phyloP scores from a whole-genome alignment of 2,329 filamentous ascomycete species.

The Xylaria arbuscula region DNA sequence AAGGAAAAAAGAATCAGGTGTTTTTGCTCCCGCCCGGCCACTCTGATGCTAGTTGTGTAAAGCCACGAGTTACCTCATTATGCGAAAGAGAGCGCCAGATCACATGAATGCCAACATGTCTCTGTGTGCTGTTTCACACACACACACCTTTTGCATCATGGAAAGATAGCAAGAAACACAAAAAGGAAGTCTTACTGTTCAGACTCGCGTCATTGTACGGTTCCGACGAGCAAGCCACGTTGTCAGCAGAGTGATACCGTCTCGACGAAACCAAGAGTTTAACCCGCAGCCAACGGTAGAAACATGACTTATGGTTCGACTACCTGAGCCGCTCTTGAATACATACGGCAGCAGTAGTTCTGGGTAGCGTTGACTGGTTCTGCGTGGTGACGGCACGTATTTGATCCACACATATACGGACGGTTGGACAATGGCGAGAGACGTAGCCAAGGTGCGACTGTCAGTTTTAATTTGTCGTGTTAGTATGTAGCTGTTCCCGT shows the following conservation, averaged over 20 bases:
- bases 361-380: constrained; percentile 35
- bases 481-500: neutral
- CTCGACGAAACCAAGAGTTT: constrained; percentile 38
- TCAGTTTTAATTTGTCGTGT: constrained; percentile 22
- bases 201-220: constrained; percentile 31
- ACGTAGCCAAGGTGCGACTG: constrained; percentile 28
- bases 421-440: constrained; percentile 39
- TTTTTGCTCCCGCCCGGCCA: constrained; percentile 2
- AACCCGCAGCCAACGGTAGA: constrained; percentile 48
- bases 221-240: constrained; percentile 50
- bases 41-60: constrained; percentile 24
- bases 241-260: constrained; percentile 44
- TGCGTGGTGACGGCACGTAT: constrained; percentile 40
- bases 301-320: constrained; percentile 45
- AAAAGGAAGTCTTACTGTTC: constrained; percentile 25
- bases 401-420: constrained; percentile 42
- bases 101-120: constrained; percentile 39
- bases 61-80: constrained; percentile 37
- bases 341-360: constrained; percentile 39
- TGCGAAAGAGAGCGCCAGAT: constrained; percentile 32
- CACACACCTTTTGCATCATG: constrained; percentile 30
- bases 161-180: constrained; percentile 17
- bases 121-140: constrained; percentile 43
- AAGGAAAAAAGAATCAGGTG: constrained; percentile 12
- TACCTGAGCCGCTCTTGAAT: constrained; percentile 39